Conservation (phyloP, 352 stramenopile species). For the Pythium diclinum region DNA sequence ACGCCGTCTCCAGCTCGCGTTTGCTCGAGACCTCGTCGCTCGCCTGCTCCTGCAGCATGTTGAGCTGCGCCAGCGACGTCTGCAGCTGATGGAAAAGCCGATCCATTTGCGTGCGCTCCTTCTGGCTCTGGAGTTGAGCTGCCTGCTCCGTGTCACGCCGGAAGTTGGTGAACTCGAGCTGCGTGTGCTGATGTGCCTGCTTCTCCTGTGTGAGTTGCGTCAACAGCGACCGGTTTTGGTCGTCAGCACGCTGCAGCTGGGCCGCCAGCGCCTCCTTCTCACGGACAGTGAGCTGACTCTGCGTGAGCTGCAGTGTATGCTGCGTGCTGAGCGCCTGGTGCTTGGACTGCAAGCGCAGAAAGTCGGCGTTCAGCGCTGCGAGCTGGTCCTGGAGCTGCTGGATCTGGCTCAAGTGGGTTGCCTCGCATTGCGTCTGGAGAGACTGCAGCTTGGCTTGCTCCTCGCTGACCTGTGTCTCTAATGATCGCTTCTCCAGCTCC, state of each 20-base stretch:
- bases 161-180: slow-evolving; percentile 31
- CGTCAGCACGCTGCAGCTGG: slow-evolving; percentile 29
- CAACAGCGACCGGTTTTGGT: slow-evolving; percentile 31
- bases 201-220: slow-evolving; percentile 30
- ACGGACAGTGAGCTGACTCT: slow-evolving; percentile 28
- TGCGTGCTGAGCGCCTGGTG: slow-evolving; percentile 22
- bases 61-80: slow-evolving; percentile 44
- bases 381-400: slow-evolving; percentile 26
- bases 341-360: slow-evolving; percentile 13
- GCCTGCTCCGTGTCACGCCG: slow-evolving; percentile 41
- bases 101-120: slow-evolving; percentile 46
- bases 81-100: slow-evolving; percentile 52
- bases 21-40: slow-evolving; percentile 35
- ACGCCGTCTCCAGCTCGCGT: slow-evolving; percentile 45
- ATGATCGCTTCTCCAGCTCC: not conserved
- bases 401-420: slow-evolving; percentile 17
- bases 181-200: slow-evolving; percentile 28
- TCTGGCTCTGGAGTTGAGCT: slow-evolving; percentile 34
- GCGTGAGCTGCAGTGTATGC: slow-evolving; percentile 29
- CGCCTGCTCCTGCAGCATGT: slow-evolving; percentile 44
- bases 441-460: not conserved
- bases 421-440: slow-evolving; percentile 4
- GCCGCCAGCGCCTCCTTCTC: slow-evolving; percentile 31
- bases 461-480: not conserved
- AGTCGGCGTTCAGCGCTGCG: slow-evolving; percentile 14